A percentile compares a stretch with the other conserved stretches of the same genome.
phyloP scores from a whole-genome alignment of 2,329 filamentous ascomycete genomes.

The Waltergamsia citrina region DNA sequence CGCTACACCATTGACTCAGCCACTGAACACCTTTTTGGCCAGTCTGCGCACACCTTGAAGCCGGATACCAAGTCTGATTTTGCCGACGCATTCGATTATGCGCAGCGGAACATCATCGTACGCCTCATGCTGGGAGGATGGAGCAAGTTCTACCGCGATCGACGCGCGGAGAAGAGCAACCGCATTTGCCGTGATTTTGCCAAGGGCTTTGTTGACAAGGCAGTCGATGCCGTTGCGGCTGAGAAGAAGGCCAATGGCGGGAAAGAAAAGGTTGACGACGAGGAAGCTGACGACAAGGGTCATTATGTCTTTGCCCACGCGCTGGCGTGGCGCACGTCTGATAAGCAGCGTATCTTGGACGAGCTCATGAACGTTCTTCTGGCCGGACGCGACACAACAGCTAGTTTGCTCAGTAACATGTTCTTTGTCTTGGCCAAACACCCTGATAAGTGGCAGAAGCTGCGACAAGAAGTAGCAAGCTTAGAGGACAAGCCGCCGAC shows the following conservation, averaged over 20 bases:
- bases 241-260: background rate
- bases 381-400: slow-evolving; percentile 9
- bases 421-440: slow-evolving; percentile 11
- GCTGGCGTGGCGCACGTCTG: background rate
- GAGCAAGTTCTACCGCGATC: too few relatives aligned
- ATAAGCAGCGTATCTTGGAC: slow-evolving; percentile 1
- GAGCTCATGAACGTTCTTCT: slow-evolving; percentile 6
- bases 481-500: slow-evolving; percentile 6
- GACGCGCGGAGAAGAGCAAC: too few relatives aligned
- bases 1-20: slow-evolving; percentile 42
- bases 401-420: slow-evolving; percentile 11
- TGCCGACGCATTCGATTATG: background rate
- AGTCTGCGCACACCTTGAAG: background rate
- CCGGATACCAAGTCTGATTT: background rate
- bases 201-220: too few relatives aligned
- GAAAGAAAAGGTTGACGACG: background rate
- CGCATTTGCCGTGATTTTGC: too few relatives aligned
- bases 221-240: background rate
- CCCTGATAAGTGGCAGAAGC: background rate
- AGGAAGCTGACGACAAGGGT: too few relatives aligned
- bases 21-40: slow-evolving; percentile 35
- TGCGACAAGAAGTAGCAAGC: background rate
- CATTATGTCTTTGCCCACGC: slow-evolving; percentile 2
- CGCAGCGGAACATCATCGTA: too few relatives aligned
- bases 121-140: too few relatives aligned